These are phyloP conservation scores for Hermanozyma aechmeae DNA, from an alignment of 805 yeast genomes.

Conservation along the genomic window DNA sequence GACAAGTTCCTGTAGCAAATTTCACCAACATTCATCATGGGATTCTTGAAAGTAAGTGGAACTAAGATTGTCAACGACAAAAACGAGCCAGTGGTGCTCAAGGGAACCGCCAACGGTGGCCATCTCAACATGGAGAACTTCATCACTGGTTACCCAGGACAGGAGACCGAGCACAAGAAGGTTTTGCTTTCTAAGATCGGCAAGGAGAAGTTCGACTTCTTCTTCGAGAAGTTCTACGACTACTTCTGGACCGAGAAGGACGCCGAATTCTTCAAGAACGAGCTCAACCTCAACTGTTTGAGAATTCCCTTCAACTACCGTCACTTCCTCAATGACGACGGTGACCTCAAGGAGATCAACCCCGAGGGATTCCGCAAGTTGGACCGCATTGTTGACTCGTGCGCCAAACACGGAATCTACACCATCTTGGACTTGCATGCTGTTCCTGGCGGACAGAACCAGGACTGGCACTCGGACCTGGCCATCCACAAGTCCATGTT, in stretches of 20 bases:
- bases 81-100: slow-evolving; percentile 31
- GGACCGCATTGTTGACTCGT: slow-evolving; percentile 34
- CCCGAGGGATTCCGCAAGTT: slow-evolving; percentile 36
- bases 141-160: slow-evolving; percentile 48
- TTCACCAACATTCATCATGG: slow-evolving; percentile 6
- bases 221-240: slow-evolving; percentile 43
- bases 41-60: slow-evolving; percentile 32
- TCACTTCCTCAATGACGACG: slow-evolving; percentile 38
- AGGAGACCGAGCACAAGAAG: slow-evolving; percentile 40
- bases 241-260: slow-evolving; percentile 45
- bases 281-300: slow-evolving; percentile 35
- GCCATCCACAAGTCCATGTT: slow-evolving; percentile 38
- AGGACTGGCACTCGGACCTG: slow-evolving; percentile 45
- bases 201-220: slow-evolving; percentile 37
- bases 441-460: slow-evolving; percentile 46
- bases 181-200: slow-evolving; percentile 33
- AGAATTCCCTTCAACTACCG: slow-evolving; percentile 45
- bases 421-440: slow-evolving; percentile 42
- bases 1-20: too few species aligned
- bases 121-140: slow-evolving; percentile 48
- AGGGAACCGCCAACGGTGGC: slow-evolving; percentile 42
- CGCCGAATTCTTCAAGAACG: slow-evolving; percentile 34
- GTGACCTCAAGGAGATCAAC: slow-evolving; percentile 33
- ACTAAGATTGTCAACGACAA: slow-evolving; percentile 38
- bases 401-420: slow-evolving; percentile 38